A percentile compares a stretch with the other conserved stretches of the same genome.
Evolutionary conservation across 306 rosid species (phyloP).

Genomic region (Trifolium fragiferum): DNA sequence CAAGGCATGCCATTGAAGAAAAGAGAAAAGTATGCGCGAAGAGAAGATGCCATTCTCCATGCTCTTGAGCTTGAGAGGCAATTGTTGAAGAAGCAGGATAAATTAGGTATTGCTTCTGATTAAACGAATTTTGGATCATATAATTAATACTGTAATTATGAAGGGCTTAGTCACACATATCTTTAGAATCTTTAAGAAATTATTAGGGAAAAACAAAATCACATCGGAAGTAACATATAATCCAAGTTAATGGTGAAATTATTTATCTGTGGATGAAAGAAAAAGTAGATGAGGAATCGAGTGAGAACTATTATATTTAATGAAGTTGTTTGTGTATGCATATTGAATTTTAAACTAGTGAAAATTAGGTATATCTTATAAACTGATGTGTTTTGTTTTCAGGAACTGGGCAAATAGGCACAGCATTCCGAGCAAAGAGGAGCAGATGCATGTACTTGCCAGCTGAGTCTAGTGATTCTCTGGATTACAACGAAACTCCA

Average conservation of each 20-base stretch:
- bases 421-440: constrained; percentile 67
- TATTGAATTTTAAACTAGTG: constrained; percentile 30
- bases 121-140: constrained; percentile 45
- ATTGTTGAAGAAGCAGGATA: constrained; percentile 63
- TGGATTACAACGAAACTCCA: constrained; percentile 65
- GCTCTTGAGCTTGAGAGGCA: constrained; percentile 94
- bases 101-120: constrained; percentile 57
- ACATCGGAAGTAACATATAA: constrained; percentile 3
- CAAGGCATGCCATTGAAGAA: constrained; percentile 92
- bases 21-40: constrained; percentile 97
- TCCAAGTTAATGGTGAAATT: constrained; percentile 47
- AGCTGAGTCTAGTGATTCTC: constrained; percentile 79
- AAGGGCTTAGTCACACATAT: constrained; percentile 44
- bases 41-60: constrained; percentile 97
- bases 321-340: constrained; percentile 35
- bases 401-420: constrained; percentile 64
- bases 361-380: constrained; percentile 41
- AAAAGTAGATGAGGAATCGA: constrained; percentile 44
- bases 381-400: constrained; percentile 57
- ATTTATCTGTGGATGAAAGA: constrained; percentile 34
- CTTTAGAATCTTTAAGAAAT: constrained; percentile 50
- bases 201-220: constrained; percentile 47
- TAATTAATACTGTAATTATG: constrained; percentile 49
- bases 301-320: constrained; percentile 43
- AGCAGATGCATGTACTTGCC: constrained; percentile 66